A percentile compares a stretch with the other conserved stretches of the same genome.
Conservation (phyloP, 108 stramenopile species). For the Stephanodiscus triporus region DNA sequence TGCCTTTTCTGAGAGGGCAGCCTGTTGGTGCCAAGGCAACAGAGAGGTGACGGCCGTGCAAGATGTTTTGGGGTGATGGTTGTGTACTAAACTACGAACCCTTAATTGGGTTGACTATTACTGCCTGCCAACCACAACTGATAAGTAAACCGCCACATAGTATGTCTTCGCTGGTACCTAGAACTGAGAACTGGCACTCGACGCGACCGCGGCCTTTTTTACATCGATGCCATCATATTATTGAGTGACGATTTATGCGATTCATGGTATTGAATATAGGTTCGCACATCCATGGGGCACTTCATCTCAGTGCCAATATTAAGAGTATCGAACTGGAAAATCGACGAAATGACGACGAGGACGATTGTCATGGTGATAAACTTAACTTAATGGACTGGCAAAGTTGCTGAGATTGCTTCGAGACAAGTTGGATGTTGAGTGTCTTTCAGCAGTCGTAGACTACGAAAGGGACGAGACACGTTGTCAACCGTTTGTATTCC, state of each 20-base stretch:
- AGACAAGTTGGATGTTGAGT: slow-evolving; percentile 27
- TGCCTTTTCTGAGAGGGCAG: too few species aligned
- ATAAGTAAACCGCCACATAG: too few species aligned
- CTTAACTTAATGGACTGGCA: slow-evolving; percentile 26
- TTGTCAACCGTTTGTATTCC: slow-evolving; percentile 31
- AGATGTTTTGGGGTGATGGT: too few species aligned
- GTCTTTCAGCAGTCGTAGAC: slow-evolving; percentile 76
- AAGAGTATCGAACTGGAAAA: slow-evolving; percentile 55
- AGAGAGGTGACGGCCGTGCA: too few species aligned
- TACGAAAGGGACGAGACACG: slow-evolving; percentile 23
- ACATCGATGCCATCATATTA: slow-evolving; percentile 68
- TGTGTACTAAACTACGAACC: too few species aligned
- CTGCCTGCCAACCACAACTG: too few species aligned
- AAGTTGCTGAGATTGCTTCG: slow-evolving; percentile 40
- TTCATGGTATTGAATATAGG: slow-evolving; percentile 73
- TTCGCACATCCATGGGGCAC: slow-evolving; percentile 83
- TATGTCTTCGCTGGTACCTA: too few species aligned
- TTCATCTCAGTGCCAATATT: slow-evolving; percentile 66
- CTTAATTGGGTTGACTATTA: too few species aligned
- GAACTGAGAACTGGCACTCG: slow-evolving; percentile 83
- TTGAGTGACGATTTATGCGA: slow-evolving; percentile 78
- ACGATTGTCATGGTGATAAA: slow-evolving; percentile 1
- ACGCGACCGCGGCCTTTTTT: slow-evolving; percentile 71
- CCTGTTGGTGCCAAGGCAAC: too few species aligned
- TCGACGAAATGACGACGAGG: slow-evolving; percentile 15